These are phyloP conservation scores for Tetrahymena thermophila DNA, from an alignment of 73 alveolate species.

Conservation along the genomic window DNA sequence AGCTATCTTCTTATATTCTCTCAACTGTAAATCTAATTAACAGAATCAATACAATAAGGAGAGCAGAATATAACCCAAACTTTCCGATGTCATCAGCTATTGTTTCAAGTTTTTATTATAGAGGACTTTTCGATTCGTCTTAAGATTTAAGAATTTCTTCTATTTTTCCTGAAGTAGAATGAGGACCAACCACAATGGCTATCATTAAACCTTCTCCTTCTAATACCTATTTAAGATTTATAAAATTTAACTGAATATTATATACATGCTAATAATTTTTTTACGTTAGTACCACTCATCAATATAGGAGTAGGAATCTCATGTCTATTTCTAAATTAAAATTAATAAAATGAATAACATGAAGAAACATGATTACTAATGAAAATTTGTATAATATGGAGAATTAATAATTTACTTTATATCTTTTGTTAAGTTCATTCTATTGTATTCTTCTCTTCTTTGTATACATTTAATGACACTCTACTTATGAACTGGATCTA, in stretches of 20 bases:
- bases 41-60: constrained; percentile 3
- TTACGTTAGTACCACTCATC: constrained; percentile 16
- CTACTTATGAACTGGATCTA: background rate
- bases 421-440: background rate
- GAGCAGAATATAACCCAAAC: constrained; percentile 49
- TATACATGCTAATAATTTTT: background rate
- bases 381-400: background rate
- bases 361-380: background rate
- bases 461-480: background rate
- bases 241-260: background rate
- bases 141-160: constrained; percentile 15
- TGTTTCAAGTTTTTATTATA: constrained; percentile 46
- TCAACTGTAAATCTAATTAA: constrained; percentile 26
- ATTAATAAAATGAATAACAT: too few relatives aligned
- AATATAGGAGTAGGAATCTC: constrained; percentile 30
- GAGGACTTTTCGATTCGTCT: constrained; percentile 26
- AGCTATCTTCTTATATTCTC: constrained; percentile 32
- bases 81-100: constrained; percentile 53
- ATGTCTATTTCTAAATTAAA: constrained; percentile 5
- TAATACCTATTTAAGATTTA: background rate
- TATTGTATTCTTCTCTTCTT: constrained; percentile 6
- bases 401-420: constrained; percentile 6
- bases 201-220: constrained; percentile 39
- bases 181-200: constrained; percentile 30
- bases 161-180: constrained; percentile 15